These are phyloP conservation scores for Neofusicoccum cordaticola DNA, from an alignment of 2,329 filamentous ascomycete genomes.

Conservation along the genomic window DNA sequence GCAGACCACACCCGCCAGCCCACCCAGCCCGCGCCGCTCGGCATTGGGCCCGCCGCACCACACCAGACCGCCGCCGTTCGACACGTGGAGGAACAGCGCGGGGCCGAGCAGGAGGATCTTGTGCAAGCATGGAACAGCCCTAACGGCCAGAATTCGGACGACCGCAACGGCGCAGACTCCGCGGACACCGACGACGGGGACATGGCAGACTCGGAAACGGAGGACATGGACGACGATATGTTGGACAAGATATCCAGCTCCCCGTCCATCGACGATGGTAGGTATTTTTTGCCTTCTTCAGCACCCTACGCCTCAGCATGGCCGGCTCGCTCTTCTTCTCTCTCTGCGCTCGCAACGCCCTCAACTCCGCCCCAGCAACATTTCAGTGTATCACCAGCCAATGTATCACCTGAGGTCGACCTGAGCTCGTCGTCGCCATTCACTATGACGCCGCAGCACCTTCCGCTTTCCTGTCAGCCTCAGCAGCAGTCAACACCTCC, in stretches of 20 bases:
- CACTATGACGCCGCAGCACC: conserved; percentile 41
- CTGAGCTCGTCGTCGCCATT: conserved; percentile 44
- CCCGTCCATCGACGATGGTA: conserved; percentile 98
- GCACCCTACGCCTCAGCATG: conserved; percentile 26
- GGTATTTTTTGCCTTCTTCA: conserved; percentile 54
- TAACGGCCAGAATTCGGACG: conserved; percentile 24
- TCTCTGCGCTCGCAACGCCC: conserved; percentile 33
- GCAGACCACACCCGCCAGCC: conserved; percentile 70
- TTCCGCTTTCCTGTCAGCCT: conserved; percentile 34
- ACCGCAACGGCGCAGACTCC: conserved; percentile 57
- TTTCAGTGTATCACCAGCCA: conserved; percentile 19
- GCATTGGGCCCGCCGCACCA: conserved; percentile 60
- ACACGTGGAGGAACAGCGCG: conserved; percentile 71
- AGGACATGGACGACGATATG: conserved; percentile 80
- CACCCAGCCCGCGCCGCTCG: conserved; percentile 50
- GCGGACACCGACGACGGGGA: conserved; percentile 47
- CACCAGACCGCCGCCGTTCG: conserved; percentile 85
- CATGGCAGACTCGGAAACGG: conserved; percentile 61
- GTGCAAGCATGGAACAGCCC: conserved; percentile 39
- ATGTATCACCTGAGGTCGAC: conserved; percentile 30
- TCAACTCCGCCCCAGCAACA: conserved; percentile 23
- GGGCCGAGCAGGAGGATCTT: conserved; percentile 67
- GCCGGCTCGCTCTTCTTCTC: conserved; percentile 43
- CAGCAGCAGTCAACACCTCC: conserved; percentile 4
- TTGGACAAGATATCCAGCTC: conserved; percentile 99